These are phyloP conservation scores for Allium sativum DNA, from an alignment of 106 monocot genomes.

Conservation along the genomic window DNA sequence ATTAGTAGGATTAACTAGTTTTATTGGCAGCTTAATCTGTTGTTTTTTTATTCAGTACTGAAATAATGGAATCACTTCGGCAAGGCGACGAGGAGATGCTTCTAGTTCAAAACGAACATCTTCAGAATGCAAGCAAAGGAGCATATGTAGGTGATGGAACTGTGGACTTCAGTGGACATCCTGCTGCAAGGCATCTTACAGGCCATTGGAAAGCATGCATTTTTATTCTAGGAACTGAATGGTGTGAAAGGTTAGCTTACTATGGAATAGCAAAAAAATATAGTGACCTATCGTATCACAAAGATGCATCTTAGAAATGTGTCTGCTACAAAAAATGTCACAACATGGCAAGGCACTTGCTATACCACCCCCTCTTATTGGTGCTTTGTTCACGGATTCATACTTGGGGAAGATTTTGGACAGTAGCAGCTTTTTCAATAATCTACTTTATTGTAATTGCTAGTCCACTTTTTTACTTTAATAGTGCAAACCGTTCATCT, in stretches of 20 bases:
- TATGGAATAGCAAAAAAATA: constrained; percentile 60
- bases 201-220: constrained; percentile 52
- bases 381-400: constrained; percentile 67
- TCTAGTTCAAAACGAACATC: too few species aligned
- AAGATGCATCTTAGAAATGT: constrained; percentile 54
- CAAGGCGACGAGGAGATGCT: too few species aligned
- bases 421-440: constrained; percentile 56
- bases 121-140: constrained; percentile 16
- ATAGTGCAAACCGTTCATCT: too few species aligned
- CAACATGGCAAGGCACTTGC: constrained; percentile 73
- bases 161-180: constrained; percentile 29
- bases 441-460: constrained; percentile 54
- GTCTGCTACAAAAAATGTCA: constrained; percentile 57
- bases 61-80: too few species aligned
- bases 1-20: too few species aligned
- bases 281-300: constrained; percentile 60
- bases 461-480: background rate
- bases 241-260: constrained; percentile 67
- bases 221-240: constrained; percentile 57
- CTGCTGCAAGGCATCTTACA: constrained; percentile 24
- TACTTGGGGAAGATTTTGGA: constrained; percentile 74
- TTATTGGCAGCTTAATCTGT: too few species aligned
- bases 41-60: too few species aligned
- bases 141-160: constrained; percentile 9
- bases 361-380: constrained; percentile 57